phyloP scores from a whole-genome alignment of 768 basidiomycete species.

The Tylopilus vinaceipallidus region DNA sequence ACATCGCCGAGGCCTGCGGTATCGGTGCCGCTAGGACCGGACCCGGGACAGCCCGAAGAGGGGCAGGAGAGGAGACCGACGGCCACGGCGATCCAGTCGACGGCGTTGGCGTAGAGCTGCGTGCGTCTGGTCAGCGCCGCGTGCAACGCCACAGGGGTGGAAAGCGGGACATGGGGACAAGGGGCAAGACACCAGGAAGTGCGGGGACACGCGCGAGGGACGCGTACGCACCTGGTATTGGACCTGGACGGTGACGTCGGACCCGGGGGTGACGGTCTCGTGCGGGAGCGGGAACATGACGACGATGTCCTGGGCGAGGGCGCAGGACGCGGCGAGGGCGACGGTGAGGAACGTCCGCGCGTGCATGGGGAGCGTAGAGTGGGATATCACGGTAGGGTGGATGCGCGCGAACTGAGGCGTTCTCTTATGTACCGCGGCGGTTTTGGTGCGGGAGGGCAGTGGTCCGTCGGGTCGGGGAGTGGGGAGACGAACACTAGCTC shows the following conservation, averaged over 20 bases:
- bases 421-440: no score
- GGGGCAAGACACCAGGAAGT: no score
- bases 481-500: no score
- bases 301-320: not conserved
- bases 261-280: conserved; percentile 34
- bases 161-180: not conserved
- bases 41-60: conserved; percentile 13
- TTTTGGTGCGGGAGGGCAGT: no score
- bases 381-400: no score
- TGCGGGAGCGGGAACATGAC: conserved; percentile 13
- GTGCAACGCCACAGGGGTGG: not conserved
- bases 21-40: conserved; percentile 12
- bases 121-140: not conserved
- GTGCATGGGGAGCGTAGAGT: not conserved
- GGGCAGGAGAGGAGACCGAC: conserved; percentile 38
- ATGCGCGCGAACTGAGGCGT: no score
- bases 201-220: no score
- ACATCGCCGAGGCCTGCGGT: conserved; percentile 31
- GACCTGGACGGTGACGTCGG: conserved; percentile 39
- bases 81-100: conserved; percentile 38
- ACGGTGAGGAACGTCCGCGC: not conserved
- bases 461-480: no score
- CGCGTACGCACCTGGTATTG: conserved; percentile 40
- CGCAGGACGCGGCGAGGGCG: not conserved
- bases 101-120: conserved; percentile 8